Evolutionary conservation across 805 yeast species (phyloP).

Genomic region (Pichia gijzeniarum): DNA sequence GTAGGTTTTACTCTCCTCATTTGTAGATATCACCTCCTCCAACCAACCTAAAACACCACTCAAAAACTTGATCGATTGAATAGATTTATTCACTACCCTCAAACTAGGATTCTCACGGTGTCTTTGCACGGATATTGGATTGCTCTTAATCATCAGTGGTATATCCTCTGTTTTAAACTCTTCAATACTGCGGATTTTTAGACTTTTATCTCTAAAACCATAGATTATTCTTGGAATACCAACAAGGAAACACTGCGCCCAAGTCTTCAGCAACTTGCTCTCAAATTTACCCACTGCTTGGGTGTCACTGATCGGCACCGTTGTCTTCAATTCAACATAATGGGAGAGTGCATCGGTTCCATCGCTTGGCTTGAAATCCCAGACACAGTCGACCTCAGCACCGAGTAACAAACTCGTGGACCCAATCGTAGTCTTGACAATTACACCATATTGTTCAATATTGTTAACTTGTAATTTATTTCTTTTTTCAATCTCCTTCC

Average conservation of each 20-base stretch:
- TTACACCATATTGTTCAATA: constrained; percentile 70
- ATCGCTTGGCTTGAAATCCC: constrained; percentile 61
- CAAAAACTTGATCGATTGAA: constrained; percentile 78
- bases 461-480: constrained; percentile 53
- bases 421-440: constrained; percentile 85
- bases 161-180: constrained; percentile 70
- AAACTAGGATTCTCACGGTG: constrained; percentile 29
- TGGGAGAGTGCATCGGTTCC: constrained; percentile 50
- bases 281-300: constrained; percentile 64
- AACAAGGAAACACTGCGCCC: constrained; percentile 91
- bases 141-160: constrained; percentile 59
- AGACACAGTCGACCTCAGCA: constrained; percentile 89
- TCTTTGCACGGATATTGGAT: constrained; percentile 31
- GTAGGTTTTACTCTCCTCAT: constrained; percentile 44
- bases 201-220: constrained; percentile 78
- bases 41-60: constrained; percentile 83
- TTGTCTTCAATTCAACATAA: constrained; percentile 81
- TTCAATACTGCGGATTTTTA: constrained; percentile 63
- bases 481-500: constrained; percentile 65
- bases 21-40: constrained; percentile 44
- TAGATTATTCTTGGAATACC: constrained; percentile 79
- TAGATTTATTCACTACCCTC: constrained; percentile 53
- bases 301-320: constrained; percentile 47
- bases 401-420: constrained; percentile 60
- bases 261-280: constrained; percentile 65